Percentiles rank a stretch among this genome's conserved stretches.
These are phyloP conservation scores for Gomphus bonarii DNA, from an alignment of 1,284 basidiomycete genomes.

Conservation along the genomic window DNA sequence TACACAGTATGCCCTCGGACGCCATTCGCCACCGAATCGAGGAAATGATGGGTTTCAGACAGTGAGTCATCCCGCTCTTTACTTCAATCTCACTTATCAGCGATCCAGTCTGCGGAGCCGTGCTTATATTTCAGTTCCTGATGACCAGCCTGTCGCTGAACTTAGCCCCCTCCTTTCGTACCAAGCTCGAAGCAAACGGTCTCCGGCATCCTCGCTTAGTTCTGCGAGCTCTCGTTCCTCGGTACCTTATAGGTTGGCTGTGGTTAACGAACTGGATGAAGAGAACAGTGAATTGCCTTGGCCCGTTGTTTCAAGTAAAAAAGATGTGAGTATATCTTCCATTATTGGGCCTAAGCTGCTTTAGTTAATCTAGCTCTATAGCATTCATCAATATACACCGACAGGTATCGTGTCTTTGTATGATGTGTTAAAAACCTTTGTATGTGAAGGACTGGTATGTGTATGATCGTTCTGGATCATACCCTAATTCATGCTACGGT, in stretches of 20 bases:
- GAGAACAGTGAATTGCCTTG: background rate
- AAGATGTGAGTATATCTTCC: background rate
- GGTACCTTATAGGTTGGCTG: background rate
- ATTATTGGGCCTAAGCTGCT: background rate
- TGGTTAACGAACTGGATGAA: conserved; percentile 5
- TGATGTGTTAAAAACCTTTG: background rate
- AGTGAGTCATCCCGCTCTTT: background rate
- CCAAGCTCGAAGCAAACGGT: conserved; percentile 1
- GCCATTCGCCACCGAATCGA: conserved; percentile 6
- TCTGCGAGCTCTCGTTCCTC: conserved; percentile 8
- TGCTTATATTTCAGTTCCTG: background rate
- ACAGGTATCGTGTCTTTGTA: background rate
- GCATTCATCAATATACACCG: background rate
- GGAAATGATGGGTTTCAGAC: conserved; percentile 12
- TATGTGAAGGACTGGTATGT: background rate
- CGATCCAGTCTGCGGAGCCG: background rate
- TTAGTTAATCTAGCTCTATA: background rate
- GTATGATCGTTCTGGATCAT: too few relatives aligned
- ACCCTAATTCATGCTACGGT: background rate
- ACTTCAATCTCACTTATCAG: background rate
- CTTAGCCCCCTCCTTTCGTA: background rate
- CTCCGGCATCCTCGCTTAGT: conserved; percentile 8
- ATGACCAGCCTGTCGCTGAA: background rate
- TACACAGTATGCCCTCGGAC: background rate
- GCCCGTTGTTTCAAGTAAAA: background rate